Base-by-base conservation (phyloP, 2,329 filamentous ascomycete genomes). In the Rhynchosporium secalis region DNA sequence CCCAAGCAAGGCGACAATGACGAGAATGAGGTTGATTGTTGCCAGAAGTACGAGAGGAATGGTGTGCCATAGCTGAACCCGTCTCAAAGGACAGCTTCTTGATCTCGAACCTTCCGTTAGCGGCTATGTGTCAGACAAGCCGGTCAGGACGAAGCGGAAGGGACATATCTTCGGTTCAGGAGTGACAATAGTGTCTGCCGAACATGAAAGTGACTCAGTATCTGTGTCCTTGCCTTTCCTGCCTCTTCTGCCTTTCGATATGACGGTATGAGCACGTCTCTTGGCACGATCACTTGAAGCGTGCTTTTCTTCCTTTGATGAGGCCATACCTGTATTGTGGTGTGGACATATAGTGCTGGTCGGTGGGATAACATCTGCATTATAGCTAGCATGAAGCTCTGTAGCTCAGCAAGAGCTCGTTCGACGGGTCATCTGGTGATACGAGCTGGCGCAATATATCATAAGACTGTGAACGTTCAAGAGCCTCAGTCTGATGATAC, bases 41-140 rank as follows among this genome's bases (percentile, higher is more conserved):
- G 69, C 69, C 3, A 74, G 56, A 5, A 72, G 52, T 15, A 68
- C 71, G 8, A 73, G 61, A 1, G 69, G 70, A 36, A 73, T 68
- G 5, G 66, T 69, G 61, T 73, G 70, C 69, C 67, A 73, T 7
- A 72, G 60, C 41, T 72, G 69, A 31, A 73, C 65, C 54, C 69
- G 64, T 28, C 69, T 55, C 5, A 72, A 56, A 20, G 68, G 67
- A 54, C 70, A 73, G 2, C 58, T 63, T 29, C 59, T 56, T 40
- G 49, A 40, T 38, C 58, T 62, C 15, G 67, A 61, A 4, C 28
- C 56, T 1, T 65, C 68, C 31, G 48, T 48, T 15, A 66, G 62
- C 8, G 20, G 54, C 41, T 68, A 60, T 1, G 63, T 31, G 33
- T 72, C 59, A 26, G 72, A 63, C 63, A 73, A 60, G 9, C 60